Evolutionary conservation across 148 eudicot species (phyloP).

Genomic region (Beta vulgaris): DNA sequence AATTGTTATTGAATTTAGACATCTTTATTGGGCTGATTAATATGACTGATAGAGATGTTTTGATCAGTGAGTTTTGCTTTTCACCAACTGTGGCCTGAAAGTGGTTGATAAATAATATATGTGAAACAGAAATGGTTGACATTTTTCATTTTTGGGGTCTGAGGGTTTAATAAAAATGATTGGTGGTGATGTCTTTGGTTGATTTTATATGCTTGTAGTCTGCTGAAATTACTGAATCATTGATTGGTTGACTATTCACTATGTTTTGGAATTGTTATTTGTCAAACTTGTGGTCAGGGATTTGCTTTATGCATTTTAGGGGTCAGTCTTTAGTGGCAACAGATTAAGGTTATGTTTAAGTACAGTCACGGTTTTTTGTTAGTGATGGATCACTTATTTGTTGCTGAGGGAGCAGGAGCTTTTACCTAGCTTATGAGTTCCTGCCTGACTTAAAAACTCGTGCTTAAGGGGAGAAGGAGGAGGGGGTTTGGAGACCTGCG

Average conservation of each 20-base stretch:
- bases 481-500: too few species aligned
- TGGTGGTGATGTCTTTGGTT: not conserved
- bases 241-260: not conserved
- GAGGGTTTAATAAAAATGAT: not conserved
- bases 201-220: not conserved
- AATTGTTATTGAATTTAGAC: not conserved
- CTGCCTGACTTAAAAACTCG: not conserved
- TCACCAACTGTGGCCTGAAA: not conserved
- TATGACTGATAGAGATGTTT: constrained; percentile 2
- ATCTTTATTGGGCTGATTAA: not conserved
- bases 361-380: not conserved
- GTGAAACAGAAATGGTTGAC: not conserved
- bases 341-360: not conserved
- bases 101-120: not conserved
- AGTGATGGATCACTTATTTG: not conserved
- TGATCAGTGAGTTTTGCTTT: not conserved
- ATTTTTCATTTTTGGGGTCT: not conserved
- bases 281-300: not conserved
- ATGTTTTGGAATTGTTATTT: not conserved
- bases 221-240: not conserved
- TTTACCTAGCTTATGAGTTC: not conserved
- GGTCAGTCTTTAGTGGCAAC: not conserved
- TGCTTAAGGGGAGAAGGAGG: not conserved
- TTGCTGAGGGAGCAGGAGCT: not conserved
- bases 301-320: not conserved